phyloP scores from a whole-genome alignment of 352 stramenopile species.

The Elongisporangium senticosum region DNA sequence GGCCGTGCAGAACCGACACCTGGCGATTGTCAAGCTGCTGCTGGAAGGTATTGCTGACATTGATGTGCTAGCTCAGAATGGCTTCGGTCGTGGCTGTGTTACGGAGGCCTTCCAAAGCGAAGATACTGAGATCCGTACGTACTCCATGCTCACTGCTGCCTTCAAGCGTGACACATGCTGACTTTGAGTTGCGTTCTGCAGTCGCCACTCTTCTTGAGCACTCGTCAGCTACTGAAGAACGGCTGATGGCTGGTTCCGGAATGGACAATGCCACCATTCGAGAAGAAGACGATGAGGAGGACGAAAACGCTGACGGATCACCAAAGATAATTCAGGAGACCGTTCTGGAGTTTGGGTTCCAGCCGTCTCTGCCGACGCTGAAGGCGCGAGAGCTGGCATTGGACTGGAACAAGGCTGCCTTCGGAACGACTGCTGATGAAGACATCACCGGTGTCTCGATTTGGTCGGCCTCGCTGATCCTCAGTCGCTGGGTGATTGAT shows the following conservation, averaged over 20 bases:
- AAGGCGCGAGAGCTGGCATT: conserved; percentile 75
- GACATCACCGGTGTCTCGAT: conserved; percentile 86
- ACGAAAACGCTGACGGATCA: conserved; percentile 31
- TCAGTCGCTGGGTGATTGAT: conserved; percentile 82
- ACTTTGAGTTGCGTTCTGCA: conserved; percentile 12
- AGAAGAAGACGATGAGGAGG: conserved; percentile 58
- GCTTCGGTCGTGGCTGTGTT: conserved; percentile 72
- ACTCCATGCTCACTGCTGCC: not conserved
- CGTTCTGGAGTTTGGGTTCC: conserved; percentile 76
- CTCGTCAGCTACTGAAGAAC: conserved; percentile 71
- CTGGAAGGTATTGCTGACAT: conserved; percentile 61
- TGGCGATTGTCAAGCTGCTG: conserved; percentile 72
- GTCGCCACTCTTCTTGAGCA: conserved; percentile 73
- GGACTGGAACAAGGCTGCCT: conserved; percentile 81
- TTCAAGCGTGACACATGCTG: not conserved
- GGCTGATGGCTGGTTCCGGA: conserved; percentile 58
- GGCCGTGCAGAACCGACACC: conserved; percentile 84
- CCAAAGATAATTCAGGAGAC: conserved; percentile 81
- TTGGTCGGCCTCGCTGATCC: conserved; percentile 82
- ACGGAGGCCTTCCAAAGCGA: conserved; percentile 83
- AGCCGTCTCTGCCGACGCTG: conserved; percentile 41
- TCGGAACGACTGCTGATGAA: conserved; percentile 71
- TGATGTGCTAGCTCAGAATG: conserved; percentile 79
- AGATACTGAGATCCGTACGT: conserved; percentile 78
- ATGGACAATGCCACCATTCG: conserved; percentile 67